phyloP scores from a whole-genome alignment of 352 stramenopile species.

The Globisporangium paroecandrum region DNA sequence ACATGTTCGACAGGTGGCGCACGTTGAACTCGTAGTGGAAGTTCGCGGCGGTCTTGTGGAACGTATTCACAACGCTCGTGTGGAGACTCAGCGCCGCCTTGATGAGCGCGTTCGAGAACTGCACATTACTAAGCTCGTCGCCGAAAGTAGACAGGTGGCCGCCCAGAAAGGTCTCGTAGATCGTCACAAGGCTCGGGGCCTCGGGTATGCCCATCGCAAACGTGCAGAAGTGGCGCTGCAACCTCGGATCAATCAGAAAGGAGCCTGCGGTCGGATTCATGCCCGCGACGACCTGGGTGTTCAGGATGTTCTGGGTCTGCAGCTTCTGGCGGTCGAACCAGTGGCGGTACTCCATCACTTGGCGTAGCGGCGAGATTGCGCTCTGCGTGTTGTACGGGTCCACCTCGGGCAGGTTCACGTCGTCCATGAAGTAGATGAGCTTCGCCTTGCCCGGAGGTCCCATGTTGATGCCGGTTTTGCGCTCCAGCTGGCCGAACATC shows the following conservation, averaged over 20 bases:
- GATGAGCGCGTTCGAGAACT: conserved; percentile 89
- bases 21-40: conserved; percentile 99
- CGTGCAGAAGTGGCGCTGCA: conserved; percentile 95
- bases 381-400: conserved; percentile 96
- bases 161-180: conserved; percentile 96
- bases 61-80: conserved; percentile 84
- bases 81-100: conserved; percentile 93
- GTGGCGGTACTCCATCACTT: conserved; percentile 96
- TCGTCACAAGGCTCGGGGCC: conserved; percentile 91
- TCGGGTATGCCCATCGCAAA: conserved; percentile 95
- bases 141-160: conserved; percentile 90
- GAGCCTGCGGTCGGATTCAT: conserved; percentile 96
- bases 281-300: conserved; percentile 92
- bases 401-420: conserved; percentile 95
- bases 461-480: conserved; percentile 93
- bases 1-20: conserved; percentile 94
- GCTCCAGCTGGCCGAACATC: conserved; percentile 92
- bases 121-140: conserved; percentile 84
- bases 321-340: conserved; percentile 93
- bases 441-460: conserved; percentile 91
- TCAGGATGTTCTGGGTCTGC: conserved; percentile 92
- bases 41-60: conserved; percentile 95
- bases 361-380: conserved; percentile 91
- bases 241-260: conserved; percentile 91
- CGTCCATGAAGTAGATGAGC: conserved; percentile 97